Evolutionary conservation across 2,329 filamentous ascomycete genomes (phyloP).

Genomic region (Pseudopyricularia cyperi): DNA sequence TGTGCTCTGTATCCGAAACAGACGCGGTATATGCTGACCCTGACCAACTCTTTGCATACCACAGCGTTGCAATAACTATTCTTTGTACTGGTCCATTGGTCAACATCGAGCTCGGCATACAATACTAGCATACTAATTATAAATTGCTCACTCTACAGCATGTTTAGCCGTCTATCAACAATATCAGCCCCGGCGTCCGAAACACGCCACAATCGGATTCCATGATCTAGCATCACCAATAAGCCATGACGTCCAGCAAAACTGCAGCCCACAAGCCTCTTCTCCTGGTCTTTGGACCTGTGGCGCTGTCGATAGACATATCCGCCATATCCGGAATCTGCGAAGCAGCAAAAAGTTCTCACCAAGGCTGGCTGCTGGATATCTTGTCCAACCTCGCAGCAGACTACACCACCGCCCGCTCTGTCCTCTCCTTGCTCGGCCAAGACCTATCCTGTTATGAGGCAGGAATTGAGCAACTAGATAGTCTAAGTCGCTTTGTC

Average conservation of each 20-base stretch:
- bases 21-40: too few relatives aligned
- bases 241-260: background rate
- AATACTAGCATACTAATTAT: too few relatives aligned
- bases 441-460: background rate
- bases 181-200: too few relatives aligned
- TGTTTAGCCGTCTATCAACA: too few relatives aligned
- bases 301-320: background rate
- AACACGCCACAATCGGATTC: too few relatives aligned
- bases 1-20: too few relatives aligned
- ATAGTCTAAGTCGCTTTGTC: background rate
- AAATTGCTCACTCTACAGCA: too few relatives aligned
- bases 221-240: too few relatives aligned
- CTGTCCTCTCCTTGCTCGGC: background rate
- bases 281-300: background rate
- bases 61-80: too few relatives aligned
- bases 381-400: background rate
- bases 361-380: background rate
- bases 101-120: too few relatives aligned
- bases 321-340: background rate
- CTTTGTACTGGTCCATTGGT: too few relatives aligned
- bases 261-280: background rate
- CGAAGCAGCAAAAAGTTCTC: background rate
- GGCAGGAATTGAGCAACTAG: background rate
- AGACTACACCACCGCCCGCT: background rate
- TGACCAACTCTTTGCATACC: too few relatives aligned